phyloP scores from a whole-genome alignment of 2,329 filamentous ascomycete genomes.

The Fragosphaeria purpurea region DNA sequence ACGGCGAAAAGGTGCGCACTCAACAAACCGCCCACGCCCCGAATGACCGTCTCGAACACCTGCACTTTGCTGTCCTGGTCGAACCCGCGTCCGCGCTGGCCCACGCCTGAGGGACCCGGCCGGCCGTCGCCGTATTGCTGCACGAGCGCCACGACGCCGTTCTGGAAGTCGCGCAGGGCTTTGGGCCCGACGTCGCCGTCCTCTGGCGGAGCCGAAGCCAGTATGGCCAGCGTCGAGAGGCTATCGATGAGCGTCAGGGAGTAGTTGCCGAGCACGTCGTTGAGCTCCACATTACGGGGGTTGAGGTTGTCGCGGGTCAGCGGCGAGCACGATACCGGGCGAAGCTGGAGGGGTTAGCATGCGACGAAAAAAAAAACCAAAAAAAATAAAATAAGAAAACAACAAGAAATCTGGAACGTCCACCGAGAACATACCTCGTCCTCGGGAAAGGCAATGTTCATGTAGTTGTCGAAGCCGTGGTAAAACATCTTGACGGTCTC shows the following conservation, averaged over 20 bases:
- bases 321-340: constrained; percentile 74
- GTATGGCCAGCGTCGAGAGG: constrained; percentile 82
- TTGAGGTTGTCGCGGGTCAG: constrained; percentile 75
- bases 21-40: constrained; percentile 79
- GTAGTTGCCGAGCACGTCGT: constrained; percentile 95
- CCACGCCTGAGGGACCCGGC: constrained; percentile 55
- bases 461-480: constrained; percentile 94
- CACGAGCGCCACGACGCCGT: constrained; percentile 66
- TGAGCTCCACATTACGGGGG: constrained; percentile 72
- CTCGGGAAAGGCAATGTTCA: constrained; percentile 86
- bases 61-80: constrained; percentile 97
- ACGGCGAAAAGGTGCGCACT: constrained; percentile 91
- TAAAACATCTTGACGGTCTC: constrained; percentile 78
- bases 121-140: constrained; percentile 80
- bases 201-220: constrained; percentile 63
- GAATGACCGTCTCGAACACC: constrained; percentile 95
- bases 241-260: constrained; percentile 93
- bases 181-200: constrained; percentile 43
- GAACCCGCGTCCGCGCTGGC: constrained; percentile 68
- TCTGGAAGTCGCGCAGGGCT: constrained; percentile 66
- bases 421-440: constrained; percentile 56
- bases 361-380: neutral
- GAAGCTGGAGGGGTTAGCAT: constrained; percentile 43
- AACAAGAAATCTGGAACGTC: neutral
- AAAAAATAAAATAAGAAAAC: neutral